Conservation (phyloP, 2,329 filamentous ascomycete genomes). For the Colletotrichum falcatum region DNA sequence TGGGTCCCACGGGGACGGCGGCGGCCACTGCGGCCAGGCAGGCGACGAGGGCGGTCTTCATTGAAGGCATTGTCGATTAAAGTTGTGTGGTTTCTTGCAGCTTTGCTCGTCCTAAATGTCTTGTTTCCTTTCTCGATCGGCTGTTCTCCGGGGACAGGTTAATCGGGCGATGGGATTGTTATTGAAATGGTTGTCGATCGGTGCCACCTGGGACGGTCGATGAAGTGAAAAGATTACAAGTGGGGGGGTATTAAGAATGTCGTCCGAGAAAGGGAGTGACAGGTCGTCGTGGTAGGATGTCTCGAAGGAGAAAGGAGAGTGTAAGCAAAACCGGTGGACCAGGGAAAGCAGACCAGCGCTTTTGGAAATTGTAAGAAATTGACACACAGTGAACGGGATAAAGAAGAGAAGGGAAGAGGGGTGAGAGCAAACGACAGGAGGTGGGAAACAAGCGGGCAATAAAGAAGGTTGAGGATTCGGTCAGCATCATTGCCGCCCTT, state of each 20-base stretch:
- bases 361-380: conserved; percentile 52
- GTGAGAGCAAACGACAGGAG: conserved; percentile 46
- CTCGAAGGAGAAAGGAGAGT: conserved; percentile 49
- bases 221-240: conserved; percentile 49
- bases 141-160: conserved; percentile 41
- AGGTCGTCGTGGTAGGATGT: conserved; percentile 37
- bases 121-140: conserved; percentile 41
- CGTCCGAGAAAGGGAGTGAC: conserved; percentile 40
- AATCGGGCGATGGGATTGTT: conserved; percentile 17
- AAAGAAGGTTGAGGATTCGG: conserved; percentile 35
- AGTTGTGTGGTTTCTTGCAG: conserved; percentile 44
- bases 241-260: conserved; percentile 44
- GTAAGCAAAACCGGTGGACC: conserved; percentile 49
- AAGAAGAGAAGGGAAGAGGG: conserved; percentile 40
- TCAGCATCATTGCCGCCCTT: conserved; percentile 8
- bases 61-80: conserved; percentile 58
- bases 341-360: conserved; percentile 65
- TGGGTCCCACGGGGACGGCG: conserved; percentile 60
- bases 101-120: conserved; percentile 40
- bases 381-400: conserved; percentile 44
- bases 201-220: conserved; percentile 43
- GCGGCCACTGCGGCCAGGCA: conserved; percentile 59
- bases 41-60: conserved; percentile 58
- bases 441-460: conserved; percentile 41
- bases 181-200: conserved; percentile 31